These are phyloP conservation scores for Penicillium angulare DNA, from an alignment of 495 filamentous ascomycete genomes.

Conservation along the genomic window DNA sequence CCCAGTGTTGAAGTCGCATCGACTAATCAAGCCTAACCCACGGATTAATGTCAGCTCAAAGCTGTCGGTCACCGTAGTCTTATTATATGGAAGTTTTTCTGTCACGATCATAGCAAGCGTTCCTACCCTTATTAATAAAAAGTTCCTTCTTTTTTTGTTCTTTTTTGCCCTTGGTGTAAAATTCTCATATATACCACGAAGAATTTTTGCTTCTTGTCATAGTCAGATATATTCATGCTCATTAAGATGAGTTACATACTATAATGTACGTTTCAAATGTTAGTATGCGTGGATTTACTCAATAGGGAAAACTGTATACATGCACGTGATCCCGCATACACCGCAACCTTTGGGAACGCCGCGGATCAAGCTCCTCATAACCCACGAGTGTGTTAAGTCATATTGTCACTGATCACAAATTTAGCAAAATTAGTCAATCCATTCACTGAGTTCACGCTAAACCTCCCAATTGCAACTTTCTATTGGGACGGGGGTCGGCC, in stretches of 20 bases:
- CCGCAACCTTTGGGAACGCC: not conserved
- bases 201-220: no score
- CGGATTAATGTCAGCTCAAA: not conserved
- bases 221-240: no score
- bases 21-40: slow-evolving; percentile 22
- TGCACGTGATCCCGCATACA: slow-evolving; percentile 6
- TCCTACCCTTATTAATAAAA: not conserved
- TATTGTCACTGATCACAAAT: no score
- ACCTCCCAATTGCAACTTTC: not conserved
- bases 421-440: no score
- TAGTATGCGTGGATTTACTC: not conserved
- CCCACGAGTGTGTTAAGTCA: no score
- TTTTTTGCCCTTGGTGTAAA: no score
- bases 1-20: slow-evolving; percentile 31
- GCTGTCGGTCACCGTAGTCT: no score
- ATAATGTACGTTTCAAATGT: no score
- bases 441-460: not conserved
- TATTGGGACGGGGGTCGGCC: not conserved
- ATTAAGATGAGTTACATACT: no score
- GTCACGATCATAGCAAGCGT: not conserved
- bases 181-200: no score
- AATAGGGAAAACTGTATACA: slow-evolving; percentile 8
- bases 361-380: not conserved
- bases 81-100: no score
- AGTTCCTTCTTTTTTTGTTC: not conserved